A percentile compares a stretch with the other conserved stretches of the same genome.
Conservation (phyloP, 1,284 basidiomycete genomes). For the Blastosporella zonata region DNA sequence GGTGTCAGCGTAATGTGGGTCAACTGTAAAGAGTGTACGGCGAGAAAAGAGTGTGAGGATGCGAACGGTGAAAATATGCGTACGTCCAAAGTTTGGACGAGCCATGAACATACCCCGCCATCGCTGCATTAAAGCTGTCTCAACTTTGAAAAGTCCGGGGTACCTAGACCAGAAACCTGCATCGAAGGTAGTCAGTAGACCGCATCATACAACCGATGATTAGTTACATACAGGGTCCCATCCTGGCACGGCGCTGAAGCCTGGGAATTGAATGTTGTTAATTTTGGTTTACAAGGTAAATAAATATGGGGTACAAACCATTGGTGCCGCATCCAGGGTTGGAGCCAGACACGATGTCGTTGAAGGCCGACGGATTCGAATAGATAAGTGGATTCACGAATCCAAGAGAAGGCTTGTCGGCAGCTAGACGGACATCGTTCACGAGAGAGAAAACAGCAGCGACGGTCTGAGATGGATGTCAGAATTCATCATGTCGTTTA, state of each 20-base stretch:
- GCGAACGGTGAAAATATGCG: not conserved
- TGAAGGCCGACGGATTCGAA: conserved; percentile 46
- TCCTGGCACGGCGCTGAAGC: not conserved
- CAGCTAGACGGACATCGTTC: conserved; percentile 54
- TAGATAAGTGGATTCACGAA: conserved; percentile 65
- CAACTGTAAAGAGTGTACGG: not conserved
- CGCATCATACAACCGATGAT: not conserved
- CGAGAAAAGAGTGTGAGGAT: not conserved
- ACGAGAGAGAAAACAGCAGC: conserved; percentile 56
- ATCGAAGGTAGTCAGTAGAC: not conserved
- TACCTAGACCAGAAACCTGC: not conserved
- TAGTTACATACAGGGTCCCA: not conserved
- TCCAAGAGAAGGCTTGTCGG: conserved; percentile 48
- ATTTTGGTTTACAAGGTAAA: not conserved
- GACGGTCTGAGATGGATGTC: conserved; percentile 40
- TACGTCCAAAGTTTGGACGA: not conserved
- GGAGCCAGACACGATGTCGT: conserved; percentile 56
- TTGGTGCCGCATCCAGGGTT: conserved; percentile 40
- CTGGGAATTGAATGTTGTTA: not conserved
- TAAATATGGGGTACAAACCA: conserved; percentile 20
- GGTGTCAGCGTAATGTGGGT: not conserved
- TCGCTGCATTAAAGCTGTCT: not conserved
- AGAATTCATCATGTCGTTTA: not conserved
- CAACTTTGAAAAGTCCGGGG: not conserved
- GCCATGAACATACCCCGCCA: not conserved